Evolutionary conservation across 371 early-diverging fungal species (phyloP).

Genomic region (Vairimorpha apis): DNA sequence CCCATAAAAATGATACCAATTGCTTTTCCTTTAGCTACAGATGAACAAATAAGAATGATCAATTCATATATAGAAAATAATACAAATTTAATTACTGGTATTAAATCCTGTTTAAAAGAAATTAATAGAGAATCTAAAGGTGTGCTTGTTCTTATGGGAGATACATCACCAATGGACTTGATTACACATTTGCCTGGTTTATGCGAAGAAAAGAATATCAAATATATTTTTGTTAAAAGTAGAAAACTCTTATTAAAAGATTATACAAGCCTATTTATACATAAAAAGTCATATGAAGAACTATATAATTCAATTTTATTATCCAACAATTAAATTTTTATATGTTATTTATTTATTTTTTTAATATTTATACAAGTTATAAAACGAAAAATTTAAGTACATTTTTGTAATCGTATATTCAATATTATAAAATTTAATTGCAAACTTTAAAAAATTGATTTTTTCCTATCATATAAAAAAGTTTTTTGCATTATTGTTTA

Average conservation of each 20-base stretch:
- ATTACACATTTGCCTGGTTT: slow-evolving; percentile 89
- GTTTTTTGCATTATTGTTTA: no score
- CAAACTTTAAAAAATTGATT: no score
- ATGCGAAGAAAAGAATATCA: slow-evolving; percentile 85
- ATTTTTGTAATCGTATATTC: no score
- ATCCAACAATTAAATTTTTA: no score
- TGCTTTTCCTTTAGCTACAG: slow-evolving; percentile 44
- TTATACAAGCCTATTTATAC: slow-evolving; percentile 43
- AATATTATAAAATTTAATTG: no score
- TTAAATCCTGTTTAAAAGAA: slow-evolving; percentile 41
- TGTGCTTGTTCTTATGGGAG: slow-evolving; percentile 82
- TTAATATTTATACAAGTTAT: no score
- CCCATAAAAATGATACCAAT: slow-evolving; percentile 41
- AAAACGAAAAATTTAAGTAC: no score
- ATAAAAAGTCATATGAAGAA: neutral
- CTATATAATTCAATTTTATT: neutral
- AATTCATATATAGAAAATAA: slow-evolving; percentile 3
- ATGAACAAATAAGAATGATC: slow-evolving; percentile 29
- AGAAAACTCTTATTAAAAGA: slow-evolving; percentile 61
- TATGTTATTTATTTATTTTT: no score
- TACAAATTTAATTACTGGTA: slow-evolving; percentile 29
- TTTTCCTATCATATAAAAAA: no score
- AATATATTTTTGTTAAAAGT: slow-evolving; percentile 83
- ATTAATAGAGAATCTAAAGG: slow-evolving; percentile 54
- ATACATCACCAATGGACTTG: slow-evolving; percentile 89